A percentile compares a stretch with the other conserved stretches of the same genome.
Evolutionary conservation across 2,329 filamentous ascomycete species (phyloP).

Genomic region (Xylaria sp.): DNA sequence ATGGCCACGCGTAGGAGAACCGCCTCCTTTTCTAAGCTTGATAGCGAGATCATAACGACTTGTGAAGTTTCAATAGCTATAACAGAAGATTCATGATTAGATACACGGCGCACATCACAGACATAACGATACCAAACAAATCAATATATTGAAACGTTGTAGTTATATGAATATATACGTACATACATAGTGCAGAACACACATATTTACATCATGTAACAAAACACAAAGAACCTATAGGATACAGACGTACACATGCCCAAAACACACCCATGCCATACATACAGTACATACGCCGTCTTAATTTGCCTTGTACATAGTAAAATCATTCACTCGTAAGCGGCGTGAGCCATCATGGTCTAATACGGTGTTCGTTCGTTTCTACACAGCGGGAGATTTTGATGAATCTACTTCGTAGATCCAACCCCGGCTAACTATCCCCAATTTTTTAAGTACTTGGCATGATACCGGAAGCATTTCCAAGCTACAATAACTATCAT

Average conservation of each 20-base stretch:
- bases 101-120: conserved; percentile 2
- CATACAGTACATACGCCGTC: conserved; percentile 21
- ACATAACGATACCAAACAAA: conserved; percentile 11
- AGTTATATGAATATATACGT: conserved; percentile 15
- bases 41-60: no score
- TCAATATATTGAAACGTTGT: conserved; percentile 20
- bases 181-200: conserved; percentile 22
- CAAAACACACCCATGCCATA: conserved; percentile 12
- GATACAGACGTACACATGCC: conserved; percentile 19
- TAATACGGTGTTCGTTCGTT: conserved; percentile 35
- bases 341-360: conserved; percentile 35
- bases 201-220: conserved; percentile 9
- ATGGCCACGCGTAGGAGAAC: no score
- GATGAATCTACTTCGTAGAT: conserved; percentile 22
- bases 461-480: conserved; percentile 8
- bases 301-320: conserved; percentile 21
- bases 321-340: conserved; percentile 39
- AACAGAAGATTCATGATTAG: no score
- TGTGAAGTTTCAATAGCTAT: no score
- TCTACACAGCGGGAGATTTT: conserved; percentile 33
- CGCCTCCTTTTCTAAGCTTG: no score
- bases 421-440: conserved; percentile 25
- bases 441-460: conserved; percentile 20
- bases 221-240: no score
- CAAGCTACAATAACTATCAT: conserved; percentile 13